Percentiles rank a stretch among this genome's conserved stretches.
These are phyloP conservation scores for Choiromyces venosus DNA, from an alignment of 495 filamentous ascomycete species.

Conservation along the genomic window DNA sequence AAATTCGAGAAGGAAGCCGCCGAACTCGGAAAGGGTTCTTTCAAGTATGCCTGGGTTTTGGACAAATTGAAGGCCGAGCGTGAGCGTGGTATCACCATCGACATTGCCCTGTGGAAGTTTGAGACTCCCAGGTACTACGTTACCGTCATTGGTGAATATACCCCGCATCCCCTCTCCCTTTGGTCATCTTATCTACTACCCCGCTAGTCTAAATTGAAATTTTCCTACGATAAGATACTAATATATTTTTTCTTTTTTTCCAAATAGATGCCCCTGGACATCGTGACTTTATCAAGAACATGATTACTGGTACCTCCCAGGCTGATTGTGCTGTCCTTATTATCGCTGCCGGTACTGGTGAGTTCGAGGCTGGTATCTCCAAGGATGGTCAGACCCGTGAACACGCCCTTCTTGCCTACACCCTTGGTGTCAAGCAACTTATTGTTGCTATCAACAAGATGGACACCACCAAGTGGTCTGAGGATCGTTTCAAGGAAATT, in stretches of 20 bases:
- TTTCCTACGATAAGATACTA: constrained; percentile 10
- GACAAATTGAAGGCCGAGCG: constrained; percentile 99
- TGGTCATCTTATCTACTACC: neutral
- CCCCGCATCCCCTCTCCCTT: constrained; percentile 6
- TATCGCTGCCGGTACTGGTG: constrained; percentile 99
- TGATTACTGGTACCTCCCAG: constrained; percentile 99
- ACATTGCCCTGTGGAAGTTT: constrained; percentile 99
- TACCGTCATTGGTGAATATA: constrained; percentile 84
- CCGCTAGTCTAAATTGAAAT: constrained; percentile 24
- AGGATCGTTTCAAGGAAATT: constrained; percentile 95
- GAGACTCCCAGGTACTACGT: constrained; percentile 98
- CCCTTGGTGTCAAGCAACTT: constrained; percentile 99
- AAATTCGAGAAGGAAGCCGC: constrained; percentile 99
- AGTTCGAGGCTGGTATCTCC: constrained; percentile 99
- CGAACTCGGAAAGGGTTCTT: constrained; percentile 99
- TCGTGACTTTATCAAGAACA: constrained; percentile 99
- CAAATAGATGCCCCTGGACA: constrained; percentile 88
- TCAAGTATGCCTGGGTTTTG: constrained; percentile 99
- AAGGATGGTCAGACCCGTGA: constrained; percentile 99
- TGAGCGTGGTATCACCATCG: constrained; percentile 99
- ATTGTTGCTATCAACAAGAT: constrained; percentile 99
- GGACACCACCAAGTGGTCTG: constrained; percentile 98
- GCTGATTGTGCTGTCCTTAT: constrained; percentile 99
- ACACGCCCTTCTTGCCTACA: constrained; percentile 99
- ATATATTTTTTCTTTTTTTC: constrained; percentile 11